A percentile compares a stretch with the other conserved stretches of the same genome.
Conservation (phyloP, 176 grass and related monocot genomes). For the Raddia distichophylla region DNA sequence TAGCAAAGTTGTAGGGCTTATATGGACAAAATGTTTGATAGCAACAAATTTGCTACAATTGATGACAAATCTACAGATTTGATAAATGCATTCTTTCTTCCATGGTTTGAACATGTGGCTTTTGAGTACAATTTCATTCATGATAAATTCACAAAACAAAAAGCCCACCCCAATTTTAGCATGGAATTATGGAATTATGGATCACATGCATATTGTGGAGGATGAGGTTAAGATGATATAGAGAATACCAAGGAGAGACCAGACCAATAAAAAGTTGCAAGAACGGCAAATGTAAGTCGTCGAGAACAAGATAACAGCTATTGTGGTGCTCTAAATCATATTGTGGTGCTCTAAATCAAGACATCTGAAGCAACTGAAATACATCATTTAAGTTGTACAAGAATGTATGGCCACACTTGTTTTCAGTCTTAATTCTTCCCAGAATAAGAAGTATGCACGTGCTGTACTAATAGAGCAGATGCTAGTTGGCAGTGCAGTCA, state of each 20-base stretch:
- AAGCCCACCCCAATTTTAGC: neutral
- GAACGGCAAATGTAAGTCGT: neutral
- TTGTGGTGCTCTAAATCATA: neutral
- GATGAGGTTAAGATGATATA: neutral
- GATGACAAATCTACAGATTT: neutral
- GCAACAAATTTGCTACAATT: neutral
- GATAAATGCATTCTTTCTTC: neutral
- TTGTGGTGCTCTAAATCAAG: neutral
- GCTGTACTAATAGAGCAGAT: neutral
- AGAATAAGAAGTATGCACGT: neutral
- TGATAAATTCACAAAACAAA: neutral
- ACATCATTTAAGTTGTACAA: neutral
- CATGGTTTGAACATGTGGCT: neutral
- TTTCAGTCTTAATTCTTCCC: neutral
- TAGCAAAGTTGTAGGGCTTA: slow-evolving; percentile 21
- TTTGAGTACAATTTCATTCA: neutral
- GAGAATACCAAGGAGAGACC: neutral
- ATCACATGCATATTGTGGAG: neutral
- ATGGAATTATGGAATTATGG: neutral
- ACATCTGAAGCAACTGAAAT: neutral
- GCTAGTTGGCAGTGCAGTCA: neutral
- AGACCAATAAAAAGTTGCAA: neutral
- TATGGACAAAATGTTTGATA: neutral
- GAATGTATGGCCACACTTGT: neutral
- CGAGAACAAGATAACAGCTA: neutral